Evolutionary conservation across 2,329 filamentous ascomycete species (phyloP), one percentile per base, ranked within the genome.

Genomic region (Trichophaea hybrida): DNA sequence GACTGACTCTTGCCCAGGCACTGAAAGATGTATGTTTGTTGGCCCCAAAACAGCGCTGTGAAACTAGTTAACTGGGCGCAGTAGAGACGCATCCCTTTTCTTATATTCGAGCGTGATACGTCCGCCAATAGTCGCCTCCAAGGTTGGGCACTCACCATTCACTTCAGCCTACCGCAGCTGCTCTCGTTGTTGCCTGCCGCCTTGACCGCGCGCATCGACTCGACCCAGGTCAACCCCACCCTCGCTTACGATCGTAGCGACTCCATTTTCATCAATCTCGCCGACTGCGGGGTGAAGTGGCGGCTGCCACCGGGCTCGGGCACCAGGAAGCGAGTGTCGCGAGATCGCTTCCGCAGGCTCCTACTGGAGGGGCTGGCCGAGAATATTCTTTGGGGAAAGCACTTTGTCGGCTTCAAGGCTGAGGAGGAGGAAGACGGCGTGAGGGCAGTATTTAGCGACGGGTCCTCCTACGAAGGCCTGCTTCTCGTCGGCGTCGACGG

Each of bases 281-380:
- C 8, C 10, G 24, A 53, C 24, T 53, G 50, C 24, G 50, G 17
- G 7, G 50, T 53, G n/a, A 53, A 53, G 24, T 53, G 50, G 50
- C 50, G 50, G 7, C 24, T 53, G 8, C 50, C 50, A 13, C 50
- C 50, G 13, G 50, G 50, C n/a, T 53, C 50, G 7, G 50, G 50
- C 50, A 53, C 50, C 8, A 10, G 50, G 7, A 53, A 53, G 34
- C 50, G 50, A 7, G 50, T 53, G 24, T 53, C 50, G 12, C 8
- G 50, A 6, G 50, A 53, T 33, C 8, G 50, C 10, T 53, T 53
- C 50, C 70, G 78, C 51, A 69, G 69, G 40, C 46, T 81, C 37
- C 61, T 81, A 59, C 71, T 75, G 0, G 24, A 10, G 7, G 8
- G 24, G 13, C 32, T 53, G 7, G 32, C 17, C 5, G 8, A 10